Percentiles rank a stretch among this genome's conserved stretches.
phyloP scores from a whole-genome alignment of 2,329 filamentous ascomycete species.

The Shiraia bambusicola region DNA sequence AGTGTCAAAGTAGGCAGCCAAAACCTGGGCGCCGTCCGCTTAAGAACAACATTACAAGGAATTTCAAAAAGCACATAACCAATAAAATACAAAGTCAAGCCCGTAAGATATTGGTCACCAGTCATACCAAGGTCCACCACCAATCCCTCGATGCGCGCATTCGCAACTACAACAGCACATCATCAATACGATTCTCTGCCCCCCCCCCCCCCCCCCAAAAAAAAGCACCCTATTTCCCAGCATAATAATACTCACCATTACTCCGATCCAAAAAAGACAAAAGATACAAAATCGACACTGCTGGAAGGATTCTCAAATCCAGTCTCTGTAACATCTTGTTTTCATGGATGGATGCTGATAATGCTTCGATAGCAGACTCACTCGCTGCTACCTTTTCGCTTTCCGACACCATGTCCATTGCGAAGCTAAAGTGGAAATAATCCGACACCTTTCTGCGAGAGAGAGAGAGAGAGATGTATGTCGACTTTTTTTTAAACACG shows the following conservation, averaged over 20 bases:
- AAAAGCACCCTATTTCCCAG: no score
- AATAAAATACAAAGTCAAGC: slow-evolving; percentile 66
- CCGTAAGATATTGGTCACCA: slow-evolving; percentile 61
- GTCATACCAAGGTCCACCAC: slow-evolving; percentile 37
- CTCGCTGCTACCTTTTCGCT: slow-evolving; percentile 18
- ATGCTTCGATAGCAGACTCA: slow-evolving; percentile 31
- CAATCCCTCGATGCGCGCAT: slow-evolving; percentile 48
- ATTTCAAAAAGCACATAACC: slow-evolving; percentile 55
- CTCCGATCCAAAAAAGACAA: slow-evolving; percentile 42
- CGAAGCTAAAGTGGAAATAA: neutral
- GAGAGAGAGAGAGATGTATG: neutral
- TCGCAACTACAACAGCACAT: slow-evolving; percentile 43
- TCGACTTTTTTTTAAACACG: slow-evolving; percentile 10
- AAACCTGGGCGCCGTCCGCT: slow-evolving; percentile 57
- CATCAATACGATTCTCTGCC: no score
- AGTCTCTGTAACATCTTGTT: slow-evolving; percentile 60
- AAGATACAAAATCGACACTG: slow-evolving; percentile 47
- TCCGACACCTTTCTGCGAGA: no score
- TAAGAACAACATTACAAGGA: slow-evolving; percentile 62
- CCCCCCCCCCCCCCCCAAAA: no score
- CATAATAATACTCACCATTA: slow-evolving; percentile 34
- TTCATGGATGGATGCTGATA: slow-evolving; percentile 51
- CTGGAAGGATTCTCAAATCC: slow-evolving; percentile 46
- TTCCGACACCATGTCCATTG: slow-evolving; percentile 26
- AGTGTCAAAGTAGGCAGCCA: slow-evolving; percentile 52